A percentile compares a stretch with the other conserved stretches of the same genome.
phyloP scores from a whole-genome alignment of 2,329 filamentous ascomycete genomes.

The Penicillium sp. region DNA sequence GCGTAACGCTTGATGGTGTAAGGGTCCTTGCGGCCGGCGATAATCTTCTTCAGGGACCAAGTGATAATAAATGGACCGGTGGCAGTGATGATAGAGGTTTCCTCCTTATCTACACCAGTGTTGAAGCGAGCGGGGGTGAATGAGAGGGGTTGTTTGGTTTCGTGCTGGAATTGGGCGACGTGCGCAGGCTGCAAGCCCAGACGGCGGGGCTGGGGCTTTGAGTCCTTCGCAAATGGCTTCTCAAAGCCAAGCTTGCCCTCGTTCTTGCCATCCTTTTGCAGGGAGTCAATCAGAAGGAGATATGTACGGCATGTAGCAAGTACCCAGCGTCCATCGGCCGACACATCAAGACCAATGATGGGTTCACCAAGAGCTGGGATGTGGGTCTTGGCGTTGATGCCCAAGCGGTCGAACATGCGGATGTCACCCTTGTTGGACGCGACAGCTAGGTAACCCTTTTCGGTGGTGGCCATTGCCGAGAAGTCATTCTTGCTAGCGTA shows the following conservation, averaged over 20 bases:
- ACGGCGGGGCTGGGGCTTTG: conserved; percentile 89
- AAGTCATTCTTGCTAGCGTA: conserved; percentile 98
- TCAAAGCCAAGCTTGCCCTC: conserved; percentile 98
- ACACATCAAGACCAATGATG: conserved; percentile 92
- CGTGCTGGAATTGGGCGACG: conserved; percentile 95
- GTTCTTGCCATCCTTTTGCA: conserved; percentile 92
- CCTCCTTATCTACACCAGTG: conserved; percentile 72
- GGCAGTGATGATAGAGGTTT: conserved; percentile 94
- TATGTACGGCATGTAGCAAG: conserved; percentile 93
- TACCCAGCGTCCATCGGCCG: conserved; percentile 93
- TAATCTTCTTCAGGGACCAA: conserved; percentile 89
- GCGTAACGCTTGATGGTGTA: conserved; percentile 96
- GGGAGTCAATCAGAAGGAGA: conserved; percentile 84
- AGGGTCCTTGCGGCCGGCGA: conserved; percentile 76
- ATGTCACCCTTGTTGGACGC: conserved; percentile 98
- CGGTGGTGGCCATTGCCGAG: conserved; percentile 88
- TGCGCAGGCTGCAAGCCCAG: conserved; percentile 86
- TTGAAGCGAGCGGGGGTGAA: conserved; percentile 97
- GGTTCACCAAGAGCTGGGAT: conserved; percentile 93
- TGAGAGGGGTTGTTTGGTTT: conserved; percentile 79
- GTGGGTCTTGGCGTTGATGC: conserved; percentile 96
- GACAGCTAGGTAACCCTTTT: conserved; percentile 94
- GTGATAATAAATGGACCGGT: conserved; percentile 96
- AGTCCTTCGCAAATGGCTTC: conserved; percentile 84
- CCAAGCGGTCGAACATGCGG: conserved; percentile 90